A percentile compares a stretch with the other conserved stretches of the same genome.
Conservation (phyloP, 305 asterid species). For the Euphrasia arctica region DNA sequence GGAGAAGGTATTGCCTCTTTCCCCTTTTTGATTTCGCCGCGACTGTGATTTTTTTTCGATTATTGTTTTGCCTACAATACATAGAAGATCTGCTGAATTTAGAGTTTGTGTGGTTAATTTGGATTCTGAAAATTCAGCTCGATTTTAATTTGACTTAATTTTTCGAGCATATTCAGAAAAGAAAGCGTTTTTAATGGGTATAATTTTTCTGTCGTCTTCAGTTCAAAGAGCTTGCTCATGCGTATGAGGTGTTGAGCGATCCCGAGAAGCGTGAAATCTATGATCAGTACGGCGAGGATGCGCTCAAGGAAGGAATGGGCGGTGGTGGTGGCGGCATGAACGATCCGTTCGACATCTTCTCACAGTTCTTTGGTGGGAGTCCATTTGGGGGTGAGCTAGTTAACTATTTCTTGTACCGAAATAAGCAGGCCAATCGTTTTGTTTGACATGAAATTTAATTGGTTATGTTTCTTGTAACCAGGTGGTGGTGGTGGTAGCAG, state of each 20-base stretch:
- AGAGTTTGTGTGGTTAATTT: neutral
- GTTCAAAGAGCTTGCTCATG: constrained; percentile 95
- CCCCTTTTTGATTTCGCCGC: neutral
- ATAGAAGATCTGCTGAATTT: neutral
- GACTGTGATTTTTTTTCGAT: neutral
- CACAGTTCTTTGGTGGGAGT: constrained; percentile 56
- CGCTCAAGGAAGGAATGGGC: constrained; percentile 93
- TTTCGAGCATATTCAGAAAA: no score
- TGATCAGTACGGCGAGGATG: constrained; percentile 94
- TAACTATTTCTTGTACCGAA: no score
- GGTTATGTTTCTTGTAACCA: constrained; percentile 10
- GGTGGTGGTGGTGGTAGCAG: constrained; percentile 52
- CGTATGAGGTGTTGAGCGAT: constrained; percentile 86
- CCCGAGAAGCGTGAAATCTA: constrained; percentile 87
- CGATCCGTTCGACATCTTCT: constrained; percentile 61
- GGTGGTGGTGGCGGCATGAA: constrained; percentile 63
- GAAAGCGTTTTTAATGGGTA: no score
- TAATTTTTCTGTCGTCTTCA: constrained; percentile 15
- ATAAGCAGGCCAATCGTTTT: neutral
- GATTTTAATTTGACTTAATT: no score
- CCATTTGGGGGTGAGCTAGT: constrained; percentile 45
- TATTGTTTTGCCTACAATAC: no score
- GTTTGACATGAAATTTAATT: neutral
- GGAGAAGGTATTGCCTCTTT: constrained; percentile 58
- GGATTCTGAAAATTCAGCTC: neutral